phyloP scores from a whole-genome alignment of 257 asterid genomes.

The Osmanthus fragrans region DNA sequence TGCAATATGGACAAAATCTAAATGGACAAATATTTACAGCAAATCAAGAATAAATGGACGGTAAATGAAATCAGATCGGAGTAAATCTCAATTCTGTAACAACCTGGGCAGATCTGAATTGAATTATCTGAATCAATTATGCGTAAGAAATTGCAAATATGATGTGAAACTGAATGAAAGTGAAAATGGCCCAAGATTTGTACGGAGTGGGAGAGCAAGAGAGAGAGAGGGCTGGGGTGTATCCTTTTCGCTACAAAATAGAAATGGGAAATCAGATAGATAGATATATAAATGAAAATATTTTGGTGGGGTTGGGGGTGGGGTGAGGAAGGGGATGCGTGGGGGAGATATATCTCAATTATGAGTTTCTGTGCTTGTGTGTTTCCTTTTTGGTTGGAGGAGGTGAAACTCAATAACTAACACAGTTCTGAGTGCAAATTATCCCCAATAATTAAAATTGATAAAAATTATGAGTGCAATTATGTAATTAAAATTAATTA shows the following conservation, averaged over 20 bases:
- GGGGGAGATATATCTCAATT: constrained; percentile 28
- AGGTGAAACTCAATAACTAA: neutral
- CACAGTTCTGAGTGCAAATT: neutral
- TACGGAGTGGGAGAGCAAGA: constrained; percentile 20
- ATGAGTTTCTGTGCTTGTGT: constrained; percentile 22
- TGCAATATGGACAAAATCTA: constrained; percentile 17
- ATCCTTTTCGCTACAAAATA: neutral
- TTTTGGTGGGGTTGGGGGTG: neutral
- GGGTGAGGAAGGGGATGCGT: neutral
- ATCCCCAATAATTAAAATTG: neutral
- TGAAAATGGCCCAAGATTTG: constrained; percentile 8
- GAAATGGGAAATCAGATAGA: neutral
- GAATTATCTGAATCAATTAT: constrained; percentile 18
- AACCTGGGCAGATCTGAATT: constrained; percentile 35
- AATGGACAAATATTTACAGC: neutral
- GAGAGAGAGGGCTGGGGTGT: constrained; percentile 24
- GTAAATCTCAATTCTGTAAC: constrained; percentile 15
- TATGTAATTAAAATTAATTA: no score
- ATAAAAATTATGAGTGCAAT: no score
- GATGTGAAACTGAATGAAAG: constrained; percentile 11
- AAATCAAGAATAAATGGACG: neutral
- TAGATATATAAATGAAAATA: neutral
- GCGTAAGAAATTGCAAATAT: neutral
- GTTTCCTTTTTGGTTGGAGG: neutral
- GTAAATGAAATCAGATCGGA: constrained; percentile 17